Percentiles rank a stretch among this genome's conserved stretches.
These are phyloP conservation scores for Chlamydomonas applanata DNA, from an alignment of 139 green algal genomes.

Conservation along the genomic window DNA sequence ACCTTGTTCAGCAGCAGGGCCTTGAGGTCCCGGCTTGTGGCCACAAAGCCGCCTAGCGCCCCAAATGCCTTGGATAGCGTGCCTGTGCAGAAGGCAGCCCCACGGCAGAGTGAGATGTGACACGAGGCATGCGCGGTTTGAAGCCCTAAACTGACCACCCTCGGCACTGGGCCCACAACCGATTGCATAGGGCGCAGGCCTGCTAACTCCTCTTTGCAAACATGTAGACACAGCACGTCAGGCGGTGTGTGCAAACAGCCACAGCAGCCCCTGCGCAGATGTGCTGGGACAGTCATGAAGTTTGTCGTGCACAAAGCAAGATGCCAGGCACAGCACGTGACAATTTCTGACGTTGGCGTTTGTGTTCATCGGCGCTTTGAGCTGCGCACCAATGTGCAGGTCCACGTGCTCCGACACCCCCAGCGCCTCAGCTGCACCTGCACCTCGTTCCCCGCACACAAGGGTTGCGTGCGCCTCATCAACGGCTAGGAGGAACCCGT, in stretches of 20 bases:
- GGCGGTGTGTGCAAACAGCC: no score
- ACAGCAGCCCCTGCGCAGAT: no score
- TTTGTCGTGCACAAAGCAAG: background rate
- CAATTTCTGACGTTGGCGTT: background rate
- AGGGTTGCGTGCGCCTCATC: conserved; percentile 97
- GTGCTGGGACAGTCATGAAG: no score
- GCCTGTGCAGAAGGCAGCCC: conserved; percentile 51
- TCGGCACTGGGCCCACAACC: no score
- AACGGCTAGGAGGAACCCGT: conserved; percentile 85
- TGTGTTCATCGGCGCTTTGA: background rate
- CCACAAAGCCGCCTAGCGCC: conserved; percentile 84
- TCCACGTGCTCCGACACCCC: conserved; percentile 29
- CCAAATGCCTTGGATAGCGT: conserved; percentile 95
- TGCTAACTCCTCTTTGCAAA: no score
- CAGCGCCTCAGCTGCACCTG: conserved; percentile 61
- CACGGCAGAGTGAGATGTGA: no score
- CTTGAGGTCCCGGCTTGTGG: conserved; percentile 57
- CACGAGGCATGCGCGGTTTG: no score
- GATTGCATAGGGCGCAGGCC: no score
- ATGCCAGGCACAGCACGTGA: background rate
- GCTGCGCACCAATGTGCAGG: background rate
- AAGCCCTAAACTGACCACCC: no score
- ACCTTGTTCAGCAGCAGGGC: conserved; percentile 62
- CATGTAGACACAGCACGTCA: no score
- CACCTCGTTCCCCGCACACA: conserved; percentile 75